Conservation (phyloP, 2,329 filamentous ascomycete species). For the Ophiocordyceps robertsii region DNA sequence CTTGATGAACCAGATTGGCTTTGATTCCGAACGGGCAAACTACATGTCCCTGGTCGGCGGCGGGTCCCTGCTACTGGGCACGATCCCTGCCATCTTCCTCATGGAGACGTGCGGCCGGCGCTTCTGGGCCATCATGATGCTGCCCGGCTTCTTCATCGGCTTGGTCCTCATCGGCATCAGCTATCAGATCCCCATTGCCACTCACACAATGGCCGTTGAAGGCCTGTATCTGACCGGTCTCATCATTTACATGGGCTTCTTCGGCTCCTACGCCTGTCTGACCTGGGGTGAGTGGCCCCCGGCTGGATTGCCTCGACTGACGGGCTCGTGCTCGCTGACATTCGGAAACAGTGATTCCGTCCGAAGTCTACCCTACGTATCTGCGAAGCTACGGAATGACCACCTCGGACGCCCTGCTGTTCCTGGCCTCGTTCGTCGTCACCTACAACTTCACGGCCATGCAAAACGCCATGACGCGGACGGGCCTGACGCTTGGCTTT, state of each 20-base stretch:
- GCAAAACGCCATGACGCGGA: constrained; percentile 52
- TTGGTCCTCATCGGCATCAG: constrained; percentile 51
- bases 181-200: constrained; percentile 39
- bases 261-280: constrained; percentile 50
- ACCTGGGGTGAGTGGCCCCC: constrained; percentile 32
- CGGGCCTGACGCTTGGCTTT: constrained; percentile 55
- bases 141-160: constrained; percentile 59
- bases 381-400: constrained; percentile 64
- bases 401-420: constrained; percentile 52
- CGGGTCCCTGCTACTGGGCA: constrained; percentile 51
- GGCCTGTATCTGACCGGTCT: constrained; percentile 56
- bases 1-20: constrained; percentile 55
- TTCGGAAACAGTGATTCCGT: constrained; percentile 40
- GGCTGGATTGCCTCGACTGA: too few species aligned
- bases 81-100: constrained; percentile 52
- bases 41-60: constrained; percentile 68
- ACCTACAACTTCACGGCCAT: constrained; percentile 65
- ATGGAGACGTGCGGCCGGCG: constrained; percentile 63
- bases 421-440: constrained; percentile 58
- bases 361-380: constrained; percentile 61
- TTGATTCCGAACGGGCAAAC: constrained; percentile 45
- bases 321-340: not conserved
- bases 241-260: constrained; percentile 56
- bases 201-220: constrained; percentile 32
- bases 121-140: constrained; percentile 62